phyloP scores from a whole-genome alignment of 2,329 filamentous ascomycete species.

The Fusarium liriodendri region DNA sequence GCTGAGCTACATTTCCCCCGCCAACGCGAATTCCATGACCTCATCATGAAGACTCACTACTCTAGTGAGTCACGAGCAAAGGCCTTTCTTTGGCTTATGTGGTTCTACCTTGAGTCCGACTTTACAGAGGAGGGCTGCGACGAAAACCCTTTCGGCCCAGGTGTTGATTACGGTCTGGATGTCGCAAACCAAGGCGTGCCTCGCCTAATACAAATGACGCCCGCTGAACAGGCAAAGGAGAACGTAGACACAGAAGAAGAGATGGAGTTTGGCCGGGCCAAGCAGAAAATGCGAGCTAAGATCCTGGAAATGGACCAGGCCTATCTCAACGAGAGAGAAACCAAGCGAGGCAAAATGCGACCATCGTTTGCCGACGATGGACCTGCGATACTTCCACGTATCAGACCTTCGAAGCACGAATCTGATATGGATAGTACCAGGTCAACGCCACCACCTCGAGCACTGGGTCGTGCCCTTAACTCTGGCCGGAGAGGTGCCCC shows the following conservation, averaged over 20 bases:
- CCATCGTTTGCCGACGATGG: slow-evolving; percentile 61
- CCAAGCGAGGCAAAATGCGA: slow-evolving; percentile 63
- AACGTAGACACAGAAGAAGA: slow-evolving; percentile 81
- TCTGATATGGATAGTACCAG: slow-evolving; percentile 59
- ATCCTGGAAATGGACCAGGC: slow-evolving; percentile 82
- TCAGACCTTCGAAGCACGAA: slow-evolving; percentile 71
- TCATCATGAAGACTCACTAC: slow-evolving; percentile 90
- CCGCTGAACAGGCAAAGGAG: slow-evolving; percentile 74
- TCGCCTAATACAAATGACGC: slow-evolving; percentile 70
- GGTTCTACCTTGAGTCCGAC: slow-evolving; percentile 98
- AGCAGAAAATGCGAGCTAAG: slow-evolving; percentile 78
- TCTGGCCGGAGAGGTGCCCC: slow-evolving; percentile 56
- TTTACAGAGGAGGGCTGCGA: slow-evolving; percentile 89
- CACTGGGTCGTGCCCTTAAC: slow-evolving; percentile 42
- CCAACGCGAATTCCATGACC: slow-evolving; percentile 91
- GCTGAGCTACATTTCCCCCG: slow-evolving; percentile 92
- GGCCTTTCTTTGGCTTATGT: slow-evolving; percentile 97
- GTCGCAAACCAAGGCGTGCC: slow-evolving; percentile 78
- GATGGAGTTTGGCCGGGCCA: slow-evolving; percentile 75
- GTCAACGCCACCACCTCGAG: slow-evolving; percentile 56
- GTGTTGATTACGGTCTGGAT: slow-evolving; percentile 72
- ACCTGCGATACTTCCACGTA: slow-evolving; percentile 70
- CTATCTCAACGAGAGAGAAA: slow-evolving; percentile 71
- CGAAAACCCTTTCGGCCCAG: slow-evolving; percentile 88
- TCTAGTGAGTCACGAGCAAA: slow-evolving; percentile 85